These are phyloP conservation scores for Plasmodium gonderi DNA, from an alignment of 169 alveolate genomes.

Conservation along the genomic window DNA sequence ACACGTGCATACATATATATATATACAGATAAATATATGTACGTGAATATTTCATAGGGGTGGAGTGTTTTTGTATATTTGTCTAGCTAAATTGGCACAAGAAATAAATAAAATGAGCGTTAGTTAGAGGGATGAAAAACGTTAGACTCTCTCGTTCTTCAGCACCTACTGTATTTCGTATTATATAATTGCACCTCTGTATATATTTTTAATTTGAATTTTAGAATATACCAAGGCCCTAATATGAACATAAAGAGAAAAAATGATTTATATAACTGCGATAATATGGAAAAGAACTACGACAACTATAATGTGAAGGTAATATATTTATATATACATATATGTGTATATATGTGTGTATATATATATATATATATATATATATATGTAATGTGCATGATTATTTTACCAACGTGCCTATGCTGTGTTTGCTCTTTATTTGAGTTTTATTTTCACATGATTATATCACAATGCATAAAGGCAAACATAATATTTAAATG, in stretches of 20 bases:
- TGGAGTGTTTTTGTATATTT: background rate
- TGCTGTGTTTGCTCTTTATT: too few relatives aligned
- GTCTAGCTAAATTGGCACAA: background rate
- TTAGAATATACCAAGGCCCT: slow-evolving; percentile 63
- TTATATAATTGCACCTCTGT: background rate
- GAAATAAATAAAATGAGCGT: background rate
- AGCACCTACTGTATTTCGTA: background rate
- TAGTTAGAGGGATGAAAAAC: background rate
- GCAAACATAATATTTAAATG: background rate
- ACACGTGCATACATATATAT: too few relatives aligned
- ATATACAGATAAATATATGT: too few relatives aligned
- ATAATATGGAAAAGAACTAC: slow-evolving; percentile 55
- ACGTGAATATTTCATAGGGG: background rate
- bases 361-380: too few relatives aligned
- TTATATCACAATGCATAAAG: too few relatives aligned
- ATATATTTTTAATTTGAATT: background rate
- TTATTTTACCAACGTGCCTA: too few relatives aligned
- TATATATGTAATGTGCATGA: too few relatives aligned
- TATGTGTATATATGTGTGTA: background rate
- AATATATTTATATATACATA: background rate
- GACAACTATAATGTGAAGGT: slow-evolving; percentile 71
- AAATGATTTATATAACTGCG: slow-evolving; percentile 45
- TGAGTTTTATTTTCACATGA: too few relatives aligned
- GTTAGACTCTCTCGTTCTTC: background rate
- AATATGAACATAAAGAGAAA: slow-evolving; percentile 68